These are phyloP conservation scores for Nemania serpens DNA, from an alignment of 2,329 filamentous ascomycete species.

Conservation along the genomic window DNA sequence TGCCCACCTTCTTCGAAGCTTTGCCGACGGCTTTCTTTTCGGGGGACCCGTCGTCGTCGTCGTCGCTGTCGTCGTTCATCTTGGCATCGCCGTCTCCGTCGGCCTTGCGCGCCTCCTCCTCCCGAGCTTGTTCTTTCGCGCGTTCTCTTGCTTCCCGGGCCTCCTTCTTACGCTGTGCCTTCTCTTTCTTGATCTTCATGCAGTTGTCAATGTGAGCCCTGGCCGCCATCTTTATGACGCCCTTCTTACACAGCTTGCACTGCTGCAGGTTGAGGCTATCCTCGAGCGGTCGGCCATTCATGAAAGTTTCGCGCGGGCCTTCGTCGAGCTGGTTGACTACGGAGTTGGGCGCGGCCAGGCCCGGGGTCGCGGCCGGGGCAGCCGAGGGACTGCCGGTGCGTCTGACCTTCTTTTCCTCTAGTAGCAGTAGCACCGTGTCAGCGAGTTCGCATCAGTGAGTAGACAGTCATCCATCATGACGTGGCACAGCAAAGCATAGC, in stretches of 20 bases:
- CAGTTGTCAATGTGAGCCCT: conserved; percentile 83
- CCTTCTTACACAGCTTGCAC: conserved; percentile 95
- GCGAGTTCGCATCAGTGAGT: not conserved
- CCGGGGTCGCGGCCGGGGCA: conserved; percentile 48
- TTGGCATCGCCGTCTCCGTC: conserved; percentile 50
- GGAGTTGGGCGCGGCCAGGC: conserved; percentile 54
- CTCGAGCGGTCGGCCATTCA: conserved; percentile 78
- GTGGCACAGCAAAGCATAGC: conserved; percentile 27
- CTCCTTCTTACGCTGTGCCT: conserved; percentile 77
- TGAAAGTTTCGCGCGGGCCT: conserved; percentile 76
- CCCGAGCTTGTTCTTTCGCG: conserved; percentile 64
- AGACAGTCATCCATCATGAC: not conserved
- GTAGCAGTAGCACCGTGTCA: not conserved
- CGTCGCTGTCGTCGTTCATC: conserved; percentile 52
- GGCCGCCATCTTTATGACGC: conserved; percentile 74
- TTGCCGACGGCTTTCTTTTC: conserved; percentile 49
- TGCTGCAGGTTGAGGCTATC: conserved; percentile 78
- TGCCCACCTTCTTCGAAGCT: conserved; percentile 64
- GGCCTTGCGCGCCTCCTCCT: conserved; percentile 59
- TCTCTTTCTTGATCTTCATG: conserved; percentile 81
- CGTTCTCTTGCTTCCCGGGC: conserved; percentile 72
- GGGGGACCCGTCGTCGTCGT: conserved; percentile 53
- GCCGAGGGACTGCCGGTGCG: conserved; percentile 47
- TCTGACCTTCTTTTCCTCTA: conserved; percentile 61
- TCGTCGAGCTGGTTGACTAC: conserved; percentile 74